Base-by-base conservation (phyloP, 106 monocot species). In the Ottelia alismoides region DNA sequence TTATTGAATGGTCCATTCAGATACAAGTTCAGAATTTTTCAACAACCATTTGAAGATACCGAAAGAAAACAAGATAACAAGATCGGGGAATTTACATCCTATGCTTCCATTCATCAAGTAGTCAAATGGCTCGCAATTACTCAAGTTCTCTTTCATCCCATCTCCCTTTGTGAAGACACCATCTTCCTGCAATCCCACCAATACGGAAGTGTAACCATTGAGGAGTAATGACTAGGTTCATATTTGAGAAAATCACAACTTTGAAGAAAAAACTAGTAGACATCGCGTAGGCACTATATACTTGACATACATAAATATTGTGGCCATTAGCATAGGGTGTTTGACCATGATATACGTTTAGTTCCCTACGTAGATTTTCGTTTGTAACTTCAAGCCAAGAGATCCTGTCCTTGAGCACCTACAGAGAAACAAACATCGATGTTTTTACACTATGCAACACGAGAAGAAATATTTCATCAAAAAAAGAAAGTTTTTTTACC, bases 331-430 rank as follows among this genome's bases (percentile, higher is more conserved):
- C n/a, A n/a, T n/a, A n/a, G n/a, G n/a, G n/a, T n/a, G n/a, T n/a
- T n/a, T n/a, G n/a, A 43, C 40, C 72, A 40, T 70, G 89, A 55
- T 68, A 78, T 16, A 35, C 60, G 44, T 77, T 70, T 10, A 98
- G 74, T 72, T 90, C 85, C 60, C 82, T 76, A 49, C 74, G 73
- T 49, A 98, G 85, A 68, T 82, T 72, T 65, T 78, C 82, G 66
- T 98, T 98, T 17, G 76, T 79, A 56, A 74, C 56, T 74, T 98
- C 96, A 62, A 98, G 85, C 85, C 82, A 82, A 30, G 76, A 81
- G 56, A 89, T 76, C 66, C 62, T 98, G 57, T 90, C 96, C 51
- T 85, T 89, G 30, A 98, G 76, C 58, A 57, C 74, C 96, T 98
- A 56, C 53, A 73, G 40, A 7, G n/a, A 7, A 70, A 29, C 20